Evolutionary conservation across 768 basidiomycete species (phyloP), one percentile per base, ranked within the genome.

Genomic region (Mycena pura): DNA sequence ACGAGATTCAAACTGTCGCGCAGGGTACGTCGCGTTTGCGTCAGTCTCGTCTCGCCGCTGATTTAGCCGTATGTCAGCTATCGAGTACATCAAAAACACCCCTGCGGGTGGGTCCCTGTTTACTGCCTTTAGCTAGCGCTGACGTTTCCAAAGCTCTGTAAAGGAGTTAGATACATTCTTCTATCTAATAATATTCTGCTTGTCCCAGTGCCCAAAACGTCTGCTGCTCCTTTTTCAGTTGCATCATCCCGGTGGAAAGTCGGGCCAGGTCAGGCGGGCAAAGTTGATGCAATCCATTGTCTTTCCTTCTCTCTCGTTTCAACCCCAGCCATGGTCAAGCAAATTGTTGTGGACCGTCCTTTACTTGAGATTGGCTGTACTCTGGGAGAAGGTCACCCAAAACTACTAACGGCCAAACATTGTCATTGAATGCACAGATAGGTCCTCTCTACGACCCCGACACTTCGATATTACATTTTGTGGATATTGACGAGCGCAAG

Each of bases 1-100:
- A 98, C 75, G 89, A 88, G 69, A 98, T 99, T 72, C 88, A 87
- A 70, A 95, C 93, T 7, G 92, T 99, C 52, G 85, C 87, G 67
- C 91, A 98, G 76, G 96, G 96, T 95, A 70, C 56, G 84, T 72
- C 51, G 40, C 27, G n/a, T n/a, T n/a, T n/a, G n/a, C n/a, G n/a
- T 32, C 41, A n/a, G 11, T 52, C 52, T 10, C 45, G 51, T 34
- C 40, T 28, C 48, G 52, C 58, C 55, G 52, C 56, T 70, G 53
- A 62, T 44, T 68, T 49, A 29, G 19, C 47, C 10, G 40, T 49
- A n/a, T 22, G 51, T 27, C 48, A 57, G 57, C 59, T n/a, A 60
- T 62, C 40, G 52, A 60, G 44, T 59, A 62, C 36, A 66, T 66
- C 34, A 62, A 66, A 58, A 66, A 66, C 28, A 66, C 64, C 15